Conservation (phyloP, 2,329 filamentous ascomycete species). For the Sporothrix globosa region DNA sequence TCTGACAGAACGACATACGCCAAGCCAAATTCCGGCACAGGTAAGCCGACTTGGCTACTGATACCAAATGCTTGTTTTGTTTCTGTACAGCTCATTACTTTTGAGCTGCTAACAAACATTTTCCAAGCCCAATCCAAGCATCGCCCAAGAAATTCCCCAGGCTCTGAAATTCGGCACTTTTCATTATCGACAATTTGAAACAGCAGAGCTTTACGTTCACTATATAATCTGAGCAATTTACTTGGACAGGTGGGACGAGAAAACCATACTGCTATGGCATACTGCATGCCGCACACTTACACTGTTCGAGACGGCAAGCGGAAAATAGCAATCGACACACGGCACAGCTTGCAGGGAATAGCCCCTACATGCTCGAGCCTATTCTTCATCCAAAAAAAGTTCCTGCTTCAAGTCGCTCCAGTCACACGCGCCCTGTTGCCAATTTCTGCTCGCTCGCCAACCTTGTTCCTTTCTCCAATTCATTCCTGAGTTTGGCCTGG, state of each 20-base stretch:
- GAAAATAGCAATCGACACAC: constrained; percentile 2
- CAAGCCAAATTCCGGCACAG: neutral
- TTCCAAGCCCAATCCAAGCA: neutral
- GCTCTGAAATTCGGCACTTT: neutral
- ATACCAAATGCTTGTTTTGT: neutral
- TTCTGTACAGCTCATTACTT: neutral
- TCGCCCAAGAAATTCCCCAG: neutral
- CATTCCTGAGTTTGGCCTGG: neutral
- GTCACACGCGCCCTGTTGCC: neutral
- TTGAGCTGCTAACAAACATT: neutral
- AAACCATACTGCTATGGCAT: neutral
- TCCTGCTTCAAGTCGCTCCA: neutral
- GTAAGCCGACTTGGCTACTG: constrained; percentile 7
- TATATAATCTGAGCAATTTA: neutral
- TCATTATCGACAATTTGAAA: neutral
- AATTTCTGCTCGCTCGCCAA: neutral
- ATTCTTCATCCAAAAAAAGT: too few relatives aligned
- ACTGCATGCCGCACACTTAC: neutral
- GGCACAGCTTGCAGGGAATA: neutral
- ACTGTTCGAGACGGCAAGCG: neutral
- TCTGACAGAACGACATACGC: neutral
- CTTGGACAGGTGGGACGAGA: constrained; percentile 3
- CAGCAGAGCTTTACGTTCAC: neutral
- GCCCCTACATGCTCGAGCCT: neutral
- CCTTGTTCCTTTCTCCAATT: neutral